Conservation (phyloP, 148 eudicot species). For the Vaccinium vitisidaea region DNA sequence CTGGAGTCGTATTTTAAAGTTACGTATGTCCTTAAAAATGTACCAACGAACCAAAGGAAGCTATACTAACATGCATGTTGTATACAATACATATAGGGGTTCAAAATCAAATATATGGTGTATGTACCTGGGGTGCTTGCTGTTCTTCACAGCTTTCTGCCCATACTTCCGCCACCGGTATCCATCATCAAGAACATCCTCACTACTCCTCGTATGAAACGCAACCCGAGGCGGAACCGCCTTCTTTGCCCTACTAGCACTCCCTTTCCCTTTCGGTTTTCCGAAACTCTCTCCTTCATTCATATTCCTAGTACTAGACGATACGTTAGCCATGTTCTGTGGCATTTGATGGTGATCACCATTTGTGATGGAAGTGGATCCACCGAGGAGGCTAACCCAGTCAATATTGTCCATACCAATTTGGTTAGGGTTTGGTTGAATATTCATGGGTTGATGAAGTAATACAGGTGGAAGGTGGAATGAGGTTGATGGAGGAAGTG, state of each 20-base stretch:
- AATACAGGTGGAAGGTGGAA: conserved; percentile 8
- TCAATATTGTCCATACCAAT: conserved; percentile 27
- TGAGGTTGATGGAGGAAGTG: conserved; percentile 16
- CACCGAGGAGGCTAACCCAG: conserved; percentile 52
- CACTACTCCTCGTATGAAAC: conserved; percentile 73
- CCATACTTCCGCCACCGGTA: conserved; percentile 91
- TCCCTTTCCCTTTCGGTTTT: conserved; percentile 20
- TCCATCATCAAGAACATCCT: conserved; percentile 92
- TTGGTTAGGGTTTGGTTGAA: conserved; percentile 20
- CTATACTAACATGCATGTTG: not conserved
- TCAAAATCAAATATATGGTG: not conserved
- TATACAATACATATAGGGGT: not conserved
- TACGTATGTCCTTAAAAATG: too few relatives aligned
- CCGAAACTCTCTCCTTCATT: conserved; percentile 15
- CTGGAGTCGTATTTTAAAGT: too few relatives aligned
- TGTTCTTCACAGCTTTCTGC: conserved; percentile 85
- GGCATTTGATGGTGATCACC: conserved; percentile 20
- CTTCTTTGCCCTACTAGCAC: conserved; percentile 37
- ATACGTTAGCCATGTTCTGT: conserved; percentile 18
- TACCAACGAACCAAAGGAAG: not conserved
- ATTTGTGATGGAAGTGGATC: conserved; percentile 5
- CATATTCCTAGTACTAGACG: not conserved
- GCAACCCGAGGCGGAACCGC: conserved; percentile 67
- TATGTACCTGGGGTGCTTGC: conserved; percentile 70
- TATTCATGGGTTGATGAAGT: conserved; percentile 1